Conservation (phyloP, 2,329 filamentous ascomycete genomes). For the Microsporum canis region DNA sequence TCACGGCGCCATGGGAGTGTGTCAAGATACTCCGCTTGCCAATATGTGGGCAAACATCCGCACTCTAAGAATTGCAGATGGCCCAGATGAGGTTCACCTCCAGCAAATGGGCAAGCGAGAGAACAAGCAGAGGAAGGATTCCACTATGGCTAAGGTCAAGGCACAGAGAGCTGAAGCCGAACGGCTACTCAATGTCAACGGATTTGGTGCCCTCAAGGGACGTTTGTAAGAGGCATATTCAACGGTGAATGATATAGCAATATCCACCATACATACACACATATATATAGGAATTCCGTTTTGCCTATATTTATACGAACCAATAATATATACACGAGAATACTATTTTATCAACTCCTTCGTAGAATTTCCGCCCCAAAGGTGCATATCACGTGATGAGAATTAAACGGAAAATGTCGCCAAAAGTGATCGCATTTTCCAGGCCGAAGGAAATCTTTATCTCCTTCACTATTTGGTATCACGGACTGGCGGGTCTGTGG, state of each 20-base stretch:
- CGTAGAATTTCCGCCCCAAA: not conserved
- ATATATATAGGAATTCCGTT: not conserved
- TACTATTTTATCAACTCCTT: not conserved
- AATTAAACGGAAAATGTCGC: not conserved
- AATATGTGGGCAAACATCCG: constrained; percentile 69
- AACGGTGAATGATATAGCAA: not conserved
- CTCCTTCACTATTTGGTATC: not conserved
- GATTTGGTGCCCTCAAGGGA: constrained; percentile 22
- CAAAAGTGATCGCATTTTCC: not conserved
- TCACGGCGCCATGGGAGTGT: constrained; percentile 81
- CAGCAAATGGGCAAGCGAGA: constrained; percentile 45
- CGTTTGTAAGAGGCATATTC: constrained; percentile 5
- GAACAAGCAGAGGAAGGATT: constrained; percentile 40
- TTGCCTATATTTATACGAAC: not conserved
- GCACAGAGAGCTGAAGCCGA: constrained; percentile 33
- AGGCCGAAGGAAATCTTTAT: not conserved
- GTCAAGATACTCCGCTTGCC: constrained; percentile 86
- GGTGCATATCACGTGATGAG: not conserved
- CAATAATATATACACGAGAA: no score
- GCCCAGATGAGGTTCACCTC: constrained; percentile 90
- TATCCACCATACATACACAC: not conserved
- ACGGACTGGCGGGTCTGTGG: constrained; percentile 6
- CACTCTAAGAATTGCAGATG: constrained; percentile 78
- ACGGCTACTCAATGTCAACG: constrained; percentile 27
- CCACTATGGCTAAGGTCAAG: constrained; percentile 31